Percentiles rank a stretch among this genome's conserved stretches.
Evolutionary conservation across 331 rosid species (phyloP).

Genomic region (Pyrus hybrid): DNA sequence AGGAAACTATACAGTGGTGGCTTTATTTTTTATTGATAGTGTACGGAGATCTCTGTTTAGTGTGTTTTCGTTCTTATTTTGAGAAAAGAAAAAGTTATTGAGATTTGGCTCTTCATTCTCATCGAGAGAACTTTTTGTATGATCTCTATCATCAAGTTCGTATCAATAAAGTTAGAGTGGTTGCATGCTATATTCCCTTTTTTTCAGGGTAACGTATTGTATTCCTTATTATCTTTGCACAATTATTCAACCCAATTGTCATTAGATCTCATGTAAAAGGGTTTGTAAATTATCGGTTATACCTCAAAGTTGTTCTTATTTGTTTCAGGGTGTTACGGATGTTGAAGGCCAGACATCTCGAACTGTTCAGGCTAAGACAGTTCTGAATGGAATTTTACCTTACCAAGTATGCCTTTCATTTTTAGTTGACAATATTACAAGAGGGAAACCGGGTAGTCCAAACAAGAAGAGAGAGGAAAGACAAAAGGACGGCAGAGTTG

Average conservation of each 20-base stretch:
- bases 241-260: not conserved
- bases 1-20: not conserved
- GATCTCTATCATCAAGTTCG: not conserved
- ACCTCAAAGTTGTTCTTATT: not conserved
- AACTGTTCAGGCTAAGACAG: not conserved
- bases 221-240: not conserved
- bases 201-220: too few relatives aligned
- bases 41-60: not conserved
- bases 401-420: not conserved
- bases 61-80: not conserved
- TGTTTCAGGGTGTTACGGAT: conserved; percentile 4
- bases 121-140: not conserved
- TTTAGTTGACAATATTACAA: not conserved
- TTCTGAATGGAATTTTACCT: not conserved
- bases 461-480: not conserved
- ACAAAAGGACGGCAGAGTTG: not conserved
- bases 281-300: not conserved
- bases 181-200: not conserved
- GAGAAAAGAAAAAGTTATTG: not conserved
- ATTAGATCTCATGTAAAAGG: not conserved
- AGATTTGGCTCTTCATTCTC: not conserved
- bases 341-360: conserved; percentile 16
- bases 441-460: not conserved
- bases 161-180: not conserved
- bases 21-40: not conserved